These are phyloP conservation scores for Rutstroemia sp. DNA, from an alignment of 2,329 filamentous ascomycete genomes.

Conservation along the genomic window DNA sequence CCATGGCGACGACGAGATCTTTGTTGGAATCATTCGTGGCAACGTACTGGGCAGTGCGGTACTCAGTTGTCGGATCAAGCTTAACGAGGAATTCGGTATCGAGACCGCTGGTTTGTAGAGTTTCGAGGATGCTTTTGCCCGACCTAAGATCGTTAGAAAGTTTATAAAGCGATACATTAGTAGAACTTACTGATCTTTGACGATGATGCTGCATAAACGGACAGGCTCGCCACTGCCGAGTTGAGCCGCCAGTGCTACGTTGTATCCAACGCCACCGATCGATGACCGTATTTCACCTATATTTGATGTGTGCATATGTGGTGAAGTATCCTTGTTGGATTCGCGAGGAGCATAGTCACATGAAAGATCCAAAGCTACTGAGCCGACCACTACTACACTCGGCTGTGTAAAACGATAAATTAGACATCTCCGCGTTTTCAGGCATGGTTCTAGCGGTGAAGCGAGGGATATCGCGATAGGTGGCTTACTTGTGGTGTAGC, in stretches of 20 bases:
- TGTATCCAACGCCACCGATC: constrained; percentile 85
- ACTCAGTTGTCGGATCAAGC: not conserved
- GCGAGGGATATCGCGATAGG: not conserved
- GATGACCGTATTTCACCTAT: constrained; percentile 73
- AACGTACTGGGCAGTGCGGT: constrained; percentile 81
- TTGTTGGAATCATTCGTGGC: constrained; percentile 80
- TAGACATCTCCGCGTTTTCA: not conserved
- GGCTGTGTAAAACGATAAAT: not conserved
- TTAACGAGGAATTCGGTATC: constrained; percentile 50
- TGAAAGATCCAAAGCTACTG: constrained; percentile 77
- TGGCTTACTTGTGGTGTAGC: not conserved
- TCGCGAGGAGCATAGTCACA: constrained; percentile 59
- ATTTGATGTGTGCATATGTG: constrained; percentile 68
- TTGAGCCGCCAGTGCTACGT: constrained; percentile 80
- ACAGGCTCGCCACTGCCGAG: constrained; percentile 57
- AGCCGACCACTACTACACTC: constrained; percentile 80
- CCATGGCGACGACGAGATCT: constrained; percentile 86
- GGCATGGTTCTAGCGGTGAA: not conserved
- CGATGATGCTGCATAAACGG: constrained; percentile 71
- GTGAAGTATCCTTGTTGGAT: constrained; percentile 31
- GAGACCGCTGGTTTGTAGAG: constrained; percentile 58
- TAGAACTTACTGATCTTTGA: constrained; percentile 59
- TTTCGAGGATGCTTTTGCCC: constrained; percentile 64
- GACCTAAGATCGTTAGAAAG: constrained; percentile 40
- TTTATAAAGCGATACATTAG: not conserved